Percentiles rank a stretch among this genome's conserved stretches.
Conservation (phyloP, 2,329 filamentous ascomycete species). For the Pestalotiopsis sp. region DNA sequence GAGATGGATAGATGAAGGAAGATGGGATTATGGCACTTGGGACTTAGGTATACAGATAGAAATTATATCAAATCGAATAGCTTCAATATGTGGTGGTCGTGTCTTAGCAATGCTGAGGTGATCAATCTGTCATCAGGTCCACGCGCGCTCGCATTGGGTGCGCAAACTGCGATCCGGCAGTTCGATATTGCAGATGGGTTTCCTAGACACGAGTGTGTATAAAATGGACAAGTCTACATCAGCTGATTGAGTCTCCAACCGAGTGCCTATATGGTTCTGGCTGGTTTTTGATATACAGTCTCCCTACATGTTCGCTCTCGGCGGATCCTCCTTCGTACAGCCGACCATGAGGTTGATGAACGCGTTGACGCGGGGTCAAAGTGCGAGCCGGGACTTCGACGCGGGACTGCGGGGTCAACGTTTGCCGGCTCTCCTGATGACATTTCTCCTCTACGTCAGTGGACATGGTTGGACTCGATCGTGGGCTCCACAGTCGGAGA, state of each 20-base stretch:
- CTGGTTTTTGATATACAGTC: neutral
- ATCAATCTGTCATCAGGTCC: neutral
- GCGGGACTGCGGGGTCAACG: constrained; percentile 9
- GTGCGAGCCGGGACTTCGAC: neutral
- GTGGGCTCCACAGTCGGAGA: neutral
- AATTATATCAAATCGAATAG: neutral
- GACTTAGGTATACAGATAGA: neutral
- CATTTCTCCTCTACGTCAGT: neutral
- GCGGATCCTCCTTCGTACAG: neutral
- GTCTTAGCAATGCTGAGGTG: constrained; percentile 6
- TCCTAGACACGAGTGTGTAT: neutral
- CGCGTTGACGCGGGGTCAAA: neutral
- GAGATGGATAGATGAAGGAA: neutral
- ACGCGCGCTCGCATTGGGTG: neutral
- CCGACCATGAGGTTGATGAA: constrained; percentile 2
- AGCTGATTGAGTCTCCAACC: neutral
- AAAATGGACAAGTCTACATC: neutral
- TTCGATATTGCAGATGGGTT: neutral
- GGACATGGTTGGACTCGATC: neutral
- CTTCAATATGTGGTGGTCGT: neutral
- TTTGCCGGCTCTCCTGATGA: neutral
- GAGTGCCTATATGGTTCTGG: neutral
- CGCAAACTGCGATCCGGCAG: neutral
- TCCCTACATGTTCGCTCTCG: neutral
- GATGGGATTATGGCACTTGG: neutral